These are phyloP conservation scores for Seminavis robusta DNA, from an alignment of 108 stramenopile species.

Conservation along the genomic window DNA sequence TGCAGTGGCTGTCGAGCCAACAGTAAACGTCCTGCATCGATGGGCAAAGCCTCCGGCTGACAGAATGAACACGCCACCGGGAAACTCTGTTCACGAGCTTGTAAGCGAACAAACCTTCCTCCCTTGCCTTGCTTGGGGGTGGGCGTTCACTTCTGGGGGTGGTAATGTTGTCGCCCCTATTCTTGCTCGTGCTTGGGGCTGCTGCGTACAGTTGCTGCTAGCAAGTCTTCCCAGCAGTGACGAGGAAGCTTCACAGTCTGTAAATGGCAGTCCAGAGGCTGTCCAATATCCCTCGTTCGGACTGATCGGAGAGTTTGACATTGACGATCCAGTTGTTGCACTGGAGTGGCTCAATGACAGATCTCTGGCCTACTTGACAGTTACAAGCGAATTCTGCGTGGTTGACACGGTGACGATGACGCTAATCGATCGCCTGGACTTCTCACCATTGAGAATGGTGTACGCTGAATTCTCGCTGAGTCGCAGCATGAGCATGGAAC, in stretches of 20 bases:
- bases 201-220: conserved; percentile 69
- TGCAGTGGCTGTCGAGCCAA: conserved; percentile 83
- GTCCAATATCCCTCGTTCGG: conserved; percentile 81
- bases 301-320: conserved; percentile 76
- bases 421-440: conserved; percentile 78
- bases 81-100: not conserved
- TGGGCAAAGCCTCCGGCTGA: conserved; percentile 66
- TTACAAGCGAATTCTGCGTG: conserved; percentile 70
- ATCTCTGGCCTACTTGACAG: conserved; percentile 61
- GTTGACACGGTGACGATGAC: conserved; percentile 89
- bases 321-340: conserved; percentile 72
- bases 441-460: conserved; percentile 68
- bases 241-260: conserved; percentile 5
- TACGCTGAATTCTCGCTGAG: conserved; percentile 80
- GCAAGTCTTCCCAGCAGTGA: conserved; percentile 56
- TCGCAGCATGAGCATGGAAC: conserved; percentile 25
- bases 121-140: conserved; percentile 86
- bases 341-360: conserved; percentile 82
- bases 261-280: not conserved
- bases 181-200: conserved; percentile 84
- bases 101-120: conserved; percentile 32
- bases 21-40: conserved; percentile 73
- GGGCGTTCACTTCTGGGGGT: conserved; percentile 79
- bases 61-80: conserved; percentile 10
- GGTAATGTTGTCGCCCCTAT: conserved; percentile 70